These are phyloP conservation scores for Termitomyces sp. DNA, from an alignment of 768 basidiomycete genomes.

Conservation along the genomic window DNA sequence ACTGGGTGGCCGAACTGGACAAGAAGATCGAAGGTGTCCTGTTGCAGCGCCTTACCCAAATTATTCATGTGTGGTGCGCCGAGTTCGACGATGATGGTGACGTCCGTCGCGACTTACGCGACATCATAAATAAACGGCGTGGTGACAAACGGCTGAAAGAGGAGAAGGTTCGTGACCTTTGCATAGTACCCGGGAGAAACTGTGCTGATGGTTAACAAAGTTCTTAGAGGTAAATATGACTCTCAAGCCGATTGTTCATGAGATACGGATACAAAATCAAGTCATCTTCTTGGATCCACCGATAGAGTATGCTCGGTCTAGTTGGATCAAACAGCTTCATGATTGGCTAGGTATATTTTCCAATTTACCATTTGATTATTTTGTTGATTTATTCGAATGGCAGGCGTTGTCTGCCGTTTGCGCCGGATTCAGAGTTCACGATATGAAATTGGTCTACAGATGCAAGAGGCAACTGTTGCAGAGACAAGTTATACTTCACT, in stretches of 20 bases:
- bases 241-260: conserved; percentile 85
- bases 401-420: conserved; percentile 83
- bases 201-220: conserved; percentile 26
- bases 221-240: conserved; percentile 68
- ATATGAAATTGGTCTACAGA: conserved; percentile 94
- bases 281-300: conserved; percentile 98
- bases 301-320: conserved; percentile 87
- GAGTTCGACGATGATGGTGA: conserved; percentile 82
- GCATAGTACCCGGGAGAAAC: not conserved
- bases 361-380: too few relatives aligned
- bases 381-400: not conserved
- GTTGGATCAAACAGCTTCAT: conserved; percentile 87
- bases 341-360: conserved; percentile 68
- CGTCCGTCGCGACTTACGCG: conserved; percentile 50
- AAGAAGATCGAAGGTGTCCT: conserved; percentile 80
- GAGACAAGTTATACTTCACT: conserved; percentile 83
- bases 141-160: conserved; percentile 69
- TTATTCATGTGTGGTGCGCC: conserved; percentile 82
- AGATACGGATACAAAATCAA: conserved; percentile 97
- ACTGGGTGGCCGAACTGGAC: conserved; percentile 84
- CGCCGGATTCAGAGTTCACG: conserved; percentile 89
- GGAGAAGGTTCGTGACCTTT: conserved; percentile 54
- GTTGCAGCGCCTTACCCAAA: conserved; percentile 63
- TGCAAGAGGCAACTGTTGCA: conserved; percentile 58
- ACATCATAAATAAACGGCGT: conserved; percentile 58